These are phyloP conservation scores for Sclerotinia sclerotiorum DNA, from an alignment of 2,329 filamentous ascomycete species.

Conservation along the genomic window DNA sequence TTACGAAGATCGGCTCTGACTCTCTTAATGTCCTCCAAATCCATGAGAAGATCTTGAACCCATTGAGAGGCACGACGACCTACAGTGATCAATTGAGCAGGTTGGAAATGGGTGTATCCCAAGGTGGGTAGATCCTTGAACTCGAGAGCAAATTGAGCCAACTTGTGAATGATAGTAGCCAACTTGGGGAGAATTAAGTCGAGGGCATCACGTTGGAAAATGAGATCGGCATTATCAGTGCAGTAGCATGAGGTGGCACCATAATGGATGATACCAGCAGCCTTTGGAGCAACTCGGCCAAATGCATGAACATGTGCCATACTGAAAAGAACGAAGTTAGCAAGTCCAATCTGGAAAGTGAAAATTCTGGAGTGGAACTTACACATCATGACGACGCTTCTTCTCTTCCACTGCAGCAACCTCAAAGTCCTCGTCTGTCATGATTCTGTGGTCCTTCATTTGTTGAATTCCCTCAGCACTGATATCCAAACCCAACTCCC, in stretches of 20 bases:
- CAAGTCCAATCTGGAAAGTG: background rate
- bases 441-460: slow-evolving; percentile 70
- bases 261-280: slow-evolving; percentile 80
- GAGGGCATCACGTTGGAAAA: slow-evolving; percentile 66
- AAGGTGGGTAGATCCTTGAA: slow-evolving; percentile 72
- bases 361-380: slow-evolving; percentile 40
- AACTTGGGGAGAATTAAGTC: slow-evolving; percentile 76
- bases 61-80: slow-evolving; percentile 59
- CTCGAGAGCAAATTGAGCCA: slow-evolving; percentile 69
- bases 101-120: slow-evolving; percentile 73
- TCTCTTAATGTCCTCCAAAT: slow-evolving; percentile 70
- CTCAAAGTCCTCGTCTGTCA: slow-evolving; percentile 77
- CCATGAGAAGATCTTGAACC: slow-evolving; percentile 71
- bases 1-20: slow-evolving; percentile 54
- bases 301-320: slow-evolving; percentile 65
- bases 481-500: slow-evolving; percentile 77
- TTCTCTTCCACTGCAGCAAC: slow-evolving; percentile 76
- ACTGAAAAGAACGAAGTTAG: background rate
- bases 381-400: slow-evolving; percentile 63
- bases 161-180: slow-evolving; percentile 74
- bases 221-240: slow-evolving; percentile 71
- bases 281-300: slow-evolving; percentile 69
- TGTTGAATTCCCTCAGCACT: slow-evolving; percentile 71
- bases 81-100: slow-evolving; percentile 50
- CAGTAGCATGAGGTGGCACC: slow-evolving; percentile 45